A percentile compares a stretch with the other conserved stretches of the same genome.
Conservation (phyloP, 2,329 filamentous ascomycete genomes). For the Cryphonectria japonica region DNA sequence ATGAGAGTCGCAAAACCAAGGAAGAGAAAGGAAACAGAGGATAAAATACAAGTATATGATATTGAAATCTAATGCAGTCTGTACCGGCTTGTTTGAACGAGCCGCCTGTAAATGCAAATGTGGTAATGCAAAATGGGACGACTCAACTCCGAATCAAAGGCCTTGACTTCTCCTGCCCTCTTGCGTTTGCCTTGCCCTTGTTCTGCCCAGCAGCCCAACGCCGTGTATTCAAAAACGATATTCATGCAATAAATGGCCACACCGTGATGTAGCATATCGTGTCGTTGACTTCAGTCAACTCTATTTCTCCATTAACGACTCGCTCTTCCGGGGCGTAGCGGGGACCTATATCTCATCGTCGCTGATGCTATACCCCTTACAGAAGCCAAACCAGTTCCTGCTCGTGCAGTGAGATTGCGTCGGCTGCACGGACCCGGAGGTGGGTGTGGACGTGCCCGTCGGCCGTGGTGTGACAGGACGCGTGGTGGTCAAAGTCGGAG, state of each 20-base stretch:
- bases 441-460: slow-evolving; percentile 35
- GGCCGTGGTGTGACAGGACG: slow-evolving; percentile 39
- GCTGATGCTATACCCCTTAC: slow-evolving; percentile 42
- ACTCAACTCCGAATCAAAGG: neutral
- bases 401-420: slow-evolving; percentile 40
- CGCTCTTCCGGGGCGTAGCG: neutral
- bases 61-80: neutral
- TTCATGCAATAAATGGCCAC: neutral
- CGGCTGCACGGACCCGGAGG: slow-evolving; percentile 20
- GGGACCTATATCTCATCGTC: slow-evolving; percentile 32
- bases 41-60: neutral
- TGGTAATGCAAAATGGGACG: neutral
- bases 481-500: slow-evolving; percentile 35
- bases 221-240: neutral
- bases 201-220: neutral
- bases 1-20: neutral
- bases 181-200: neutral
- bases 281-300: neutral
- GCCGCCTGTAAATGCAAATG: neutral
- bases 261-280: neutral
- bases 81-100: neutral
- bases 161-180: neutral
- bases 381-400: slow-evolving; percentile 48
- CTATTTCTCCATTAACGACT: neutral
- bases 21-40: neutral